phyloP scores from a whole-genome alignment of 2,329 filamentous ascomycete species.

The Metarhizium anisopliae region DNA sequence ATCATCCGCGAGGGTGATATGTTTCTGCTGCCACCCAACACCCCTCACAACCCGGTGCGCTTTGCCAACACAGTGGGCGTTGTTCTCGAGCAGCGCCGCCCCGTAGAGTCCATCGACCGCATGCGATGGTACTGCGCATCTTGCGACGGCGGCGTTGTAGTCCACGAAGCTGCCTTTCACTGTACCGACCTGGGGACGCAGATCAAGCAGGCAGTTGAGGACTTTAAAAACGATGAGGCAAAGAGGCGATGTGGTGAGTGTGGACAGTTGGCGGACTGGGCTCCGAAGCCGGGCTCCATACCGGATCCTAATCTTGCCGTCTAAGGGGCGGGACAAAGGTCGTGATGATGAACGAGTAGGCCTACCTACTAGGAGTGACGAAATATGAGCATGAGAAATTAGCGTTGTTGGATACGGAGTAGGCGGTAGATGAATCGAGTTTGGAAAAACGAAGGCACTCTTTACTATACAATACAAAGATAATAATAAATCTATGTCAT shows the following conservation, averaged over 20 bases:
- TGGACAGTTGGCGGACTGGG: conserved; percentile 64
- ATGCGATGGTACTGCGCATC: conserved; percentile 83
- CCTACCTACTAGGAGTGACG: too few species aligned
- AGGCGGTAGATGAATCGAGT: too few species aligned
- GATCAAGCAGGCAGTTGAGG: conserved; percentile 84
- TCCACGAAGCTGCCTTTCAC: conserved; percentile 81
- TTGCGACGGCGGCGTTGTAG: conserved; percentile 51
- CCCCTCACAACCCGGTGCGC: conserved; percentile 90
- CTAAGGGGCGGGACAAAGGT: background rate
- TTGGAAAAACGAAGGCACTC: too few species aligned
- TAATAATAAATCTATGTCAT: too few species aligned
- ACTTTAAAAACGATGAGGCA: conserved; percentile 59
- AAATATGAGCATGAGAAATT: too few species aligned
- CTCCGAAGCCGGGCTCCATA: conserved; percentile 52
- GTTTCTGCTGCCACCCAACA: conserved; percentile 87
- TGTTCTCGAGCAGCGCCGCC: conserved; percentile 79
- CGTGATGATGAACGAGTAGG: background rate
- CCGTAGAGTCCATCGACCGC: conserved; percentile 59
- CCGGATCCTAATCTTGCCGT: conserved; percentile 43
- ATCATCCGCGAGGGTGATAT: conserved; percentile 88
- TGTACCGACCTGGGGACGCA: conserved; percentile 87
- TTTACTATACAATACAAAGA: too few species aligned
- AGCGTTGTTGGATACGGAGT: too few species aligned
- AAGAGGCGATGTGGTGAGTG: conserved; percentile 70
- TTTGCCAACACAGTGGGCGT: conserved; percentile 92